A percentile compares a stretch with the other conserved stretches of the same genome.
These are phyloP conservation scores for Calonectria pauciramosa DNA, from an alignment of 2,329 filamentous ascomycete genomes.

Conservation along the genomic window DNA sequence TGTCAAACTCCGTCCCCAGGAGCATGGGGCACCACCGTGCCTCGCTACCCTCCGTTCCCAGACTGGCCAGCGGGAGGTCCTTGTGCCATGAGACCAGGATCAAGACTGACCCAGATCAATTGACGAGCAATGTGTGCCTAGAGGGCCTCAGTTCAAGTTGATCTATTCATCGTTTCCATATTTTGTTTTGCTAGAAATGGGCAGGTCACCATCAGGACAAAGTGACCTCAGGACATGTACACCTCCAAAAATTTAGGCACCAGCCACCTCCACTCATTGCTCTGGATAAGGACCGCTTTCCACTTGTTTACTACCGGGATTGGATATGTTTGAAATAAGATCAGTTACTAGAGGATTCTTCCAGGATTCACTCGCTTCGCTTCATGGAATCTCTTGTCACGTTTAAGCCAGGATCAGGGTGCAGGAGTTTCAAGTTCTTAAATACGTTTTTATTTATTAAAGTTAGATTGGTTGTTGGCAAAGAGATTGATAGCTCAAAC, in stretches of 20 bases:
- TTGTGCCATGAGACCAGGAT: neutral
- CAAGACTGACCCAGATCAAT: neutral
- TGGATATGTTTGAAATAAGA: neutral
- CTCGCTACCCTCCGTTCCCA: slow-evolving; percentile 25
- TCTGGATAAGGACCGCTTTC: neutral
- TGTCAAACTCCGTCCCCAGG: neutral
- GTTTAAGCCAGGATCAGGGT: neutral
- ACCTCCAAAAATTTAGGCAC: neutral
- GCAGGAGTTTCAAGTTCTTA: neutral
- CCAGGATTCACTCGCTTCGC: neutral
- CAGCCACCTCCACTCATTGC: neutral
- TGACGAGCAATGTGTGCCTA: neutral
- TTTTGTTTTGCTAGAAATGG: neutral
- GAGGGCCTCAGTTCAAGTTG: neutral
- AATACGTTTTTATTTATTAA: slow-evolving; percentile 1
- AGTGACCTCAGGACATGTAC: neutral
- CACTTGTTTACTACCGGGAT: neutral
- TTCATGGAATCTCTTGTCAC: neutral
- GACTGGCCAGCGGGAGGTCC: neutral
- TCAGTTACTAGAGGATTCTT: neutral
- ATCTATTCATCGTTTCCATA: neutral
- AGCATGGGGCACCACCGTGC: slow-evolving; percentile 20
- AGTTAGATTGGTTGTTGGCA: neutral
- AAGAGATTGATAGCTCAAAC: neutral
- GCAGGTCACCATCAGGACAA: neutral